Conservation (phyloP, 257 asterid genomes). For the Fraxinus excelsior region DNA sequence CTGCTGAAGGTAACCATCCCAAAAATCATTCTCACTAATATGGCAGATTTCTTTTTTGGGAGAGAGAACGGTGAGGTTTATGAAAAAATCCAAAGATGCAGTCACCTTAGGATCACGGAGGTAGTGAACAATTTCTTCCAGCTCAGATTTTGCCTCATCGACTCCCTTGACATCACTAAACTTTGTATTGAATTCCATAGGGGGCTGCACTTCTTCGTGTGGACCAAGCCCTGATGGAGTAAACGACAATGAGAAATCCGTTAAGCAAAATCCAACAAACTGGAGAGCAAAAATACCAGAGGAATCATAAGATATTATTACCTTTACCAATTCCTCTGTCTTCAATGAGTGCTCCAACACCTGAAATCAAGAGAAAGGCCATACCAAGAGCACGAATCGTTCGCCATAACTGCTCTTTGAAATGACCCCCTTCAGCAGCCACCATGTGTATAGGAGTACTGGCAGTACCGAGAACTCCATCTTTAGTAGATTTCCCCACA, state of each 20-base stretch:
- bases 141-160: constrained; percentile 93
- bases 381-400: constrained; percentile 81
- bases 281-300: constrained; percentile 15
- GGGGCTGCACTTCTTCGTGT: constrained; percentile 88
- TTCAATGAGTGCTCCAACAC: constrained; percentile 83
- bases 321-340: constrained; percentile 93
- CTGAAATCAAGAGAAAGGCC: constrained; percentile 78
- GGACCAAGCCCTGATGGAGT: constrained; percentile 70
- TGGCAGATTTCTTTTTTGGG: not conserved
- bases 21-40: not conserved
- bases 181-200: constrained; percentile 76
- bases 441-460: constrained; percentile 93
- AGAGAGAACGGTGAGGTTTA: constrained; percentile 3
- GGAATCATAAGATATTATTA: constrained; percentile 22
- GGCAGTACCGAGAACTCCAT: constrained; percentile 79
- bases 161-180: constrained; percentile 95
- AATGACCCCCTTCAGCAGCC: constrained; percentile 76
- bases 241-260: constrained; percentile 15
- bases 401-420: constrained; percentile 92
- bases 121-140: constrained; percentile 96
- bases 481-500: constrained; percentile 71
- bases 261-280: not conserved
- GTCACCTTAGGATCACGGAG: constrained; percentile 96
- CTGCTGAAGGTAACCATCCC: not conserved
- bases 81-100: constrained; percentile 14